phyloP scores from a whole-genome alignment of 352 stramenopile genomes.

The Pythium vanterpoolii region DNA sequence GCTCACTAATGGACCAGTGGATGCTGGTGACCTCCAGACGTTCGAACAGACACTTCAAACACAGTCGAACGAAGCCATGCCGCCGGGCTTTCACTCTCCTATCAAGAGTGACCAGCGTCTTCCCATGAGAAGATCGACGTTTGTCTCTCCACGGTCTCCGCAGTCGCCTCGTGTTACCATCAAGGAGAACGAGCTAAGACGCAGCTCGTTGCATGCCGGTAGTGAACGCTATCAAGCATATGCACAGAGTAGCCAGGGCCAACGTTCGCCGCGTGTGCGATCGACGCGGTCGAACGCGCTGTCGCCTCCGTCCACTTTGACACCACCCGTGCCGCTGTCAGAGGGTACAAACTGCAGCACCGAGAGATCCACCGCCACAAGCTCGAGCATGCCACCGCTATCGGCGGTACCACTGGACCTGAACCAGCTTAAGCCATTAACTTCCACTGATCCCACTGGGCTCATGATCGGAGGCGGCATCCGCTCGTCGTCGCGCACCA shows the following conservation, averaged over 20 bases:
- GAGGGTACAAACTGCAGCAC: not conserved
- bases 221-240: not conserved
- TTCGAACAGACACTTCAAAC: not conserved
- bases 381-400: not conserved
- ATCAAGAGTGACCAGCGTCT: not conserved
- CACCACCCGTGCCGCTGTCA: not conserved
- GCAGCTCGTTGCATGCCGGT: not conserved
- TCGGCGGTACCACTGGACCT: not conserved
- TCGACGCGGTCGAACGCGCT: conserved; percentile 2
- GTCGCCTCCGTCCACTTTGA: not conserved
- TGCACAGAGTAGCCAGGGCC: not conserved
- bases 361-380: not conserved
- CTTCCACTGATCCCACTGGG: not conserved
- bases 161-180: not conserved
- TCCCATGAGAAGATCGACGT: not conserved
- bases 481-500: conserved; percentile 9
- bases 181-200: conserved; percentile 13
- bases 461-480: not conserved
- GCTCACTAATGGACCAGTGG: not conserved
- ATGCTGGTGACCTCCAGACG: not conserved
- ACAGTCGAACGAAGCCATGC: not conserved
- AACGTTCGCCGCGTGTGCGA: conserved; percentile 1
- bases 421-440: too few species aligned
- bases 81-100: not conserved
- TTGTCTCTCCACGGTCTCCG: not conserved